phyloP scores from a whole-genome alignment of 768 basidiomycete species.

The Boletus reticulatus region DNA sequence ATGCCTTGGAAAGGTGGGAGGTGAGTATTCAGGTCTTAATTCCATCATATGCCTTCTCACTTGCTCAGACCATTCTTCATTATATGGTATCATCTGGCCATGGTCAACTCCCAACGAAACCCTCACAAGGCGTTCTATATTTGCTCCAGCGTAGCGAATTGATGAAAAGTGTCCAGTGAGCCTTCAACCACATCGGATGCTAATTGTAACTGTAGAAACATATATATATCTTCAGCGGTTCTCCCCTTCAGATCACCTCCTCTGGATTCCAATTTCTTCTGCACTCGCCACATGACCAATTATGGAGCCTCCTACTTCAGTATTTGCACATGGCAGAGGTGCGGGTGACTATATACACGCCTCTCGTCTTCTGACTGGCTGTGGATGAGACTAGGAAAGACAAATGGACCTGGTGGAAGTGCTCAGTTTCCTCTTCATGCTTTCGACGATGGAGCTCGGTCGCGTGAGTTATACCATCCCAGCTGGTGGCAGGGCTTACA shows the following conservation, averaged over 20 bases:
- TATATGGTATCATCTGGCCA: constrained; percentile 96
- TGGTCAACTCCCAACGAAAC: constrained; percentile 70
- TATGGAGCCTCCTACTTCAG: constrained; percentile 92
- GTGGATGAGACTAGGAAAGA: constrained; percentile 53
- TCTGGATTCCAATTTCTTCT: constrained; percentile 95
- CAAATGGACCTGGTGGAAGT: constrained; percentile 93
- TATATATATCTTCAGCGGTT: constrained; percentile 41
- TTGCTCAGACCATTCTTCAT: constrained; percentile 82
- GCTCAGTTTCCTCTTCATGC: constrained; percentile 92
- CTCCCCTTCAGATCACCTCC: constrained; percentile 80
- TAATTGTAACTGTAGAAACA: neutral
- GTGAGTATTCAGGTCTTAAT: constrained; percentile 37
- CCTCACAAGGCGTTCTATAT: constrained; percentile 80
- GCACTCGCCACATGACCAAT: constrained; percentile 88
- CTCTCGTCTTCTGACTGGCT: constrained; percentile 14
- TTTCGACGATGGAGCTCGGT: constrained; percentile 95
- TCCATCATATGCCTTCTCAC: neutral
- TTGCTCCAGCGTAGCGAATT: constrained; percentile 82
- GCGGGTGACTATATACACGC: constrained; percentile 12
- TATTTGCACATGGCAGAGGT: constrained; percentile 89
- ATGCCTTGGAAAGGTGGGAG: constrained; percentile 91
- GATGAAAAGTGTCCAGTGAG: constrained; percentile 74
- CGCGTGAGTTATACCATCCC: constrained; percentile 47
- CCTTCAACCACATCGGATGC: constrained; percentile 1
- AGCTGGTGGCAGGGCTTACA: neutral